Evolutionary conservation across 2,329 filamentous ascomycete species (phyloP), one percentile per base, ranked within the genome.

Genomic region (Cadophora sp.): DNA sequence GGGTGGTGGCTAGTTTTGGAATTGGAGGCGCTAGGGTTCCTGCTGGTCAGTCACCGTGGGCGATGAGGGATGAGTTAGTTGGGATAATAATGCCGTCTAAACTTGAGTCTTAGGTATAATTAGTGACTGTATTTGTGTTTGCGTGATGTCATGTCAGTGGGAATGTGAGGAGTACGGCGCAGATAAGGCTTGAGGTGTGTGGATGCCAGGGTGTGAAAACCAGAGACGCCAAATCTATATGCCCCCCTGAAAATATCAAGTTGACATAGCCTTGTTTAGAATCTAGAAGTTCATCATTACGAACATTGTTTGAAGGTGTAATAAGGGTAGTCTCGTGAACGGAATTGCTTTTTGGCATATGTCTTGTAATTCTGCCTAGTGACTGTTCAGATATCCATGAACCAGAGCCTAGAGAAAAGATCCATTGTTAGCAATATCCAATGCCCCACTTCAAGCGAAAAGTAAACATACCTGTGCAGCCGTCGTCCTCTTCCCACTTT

Each of bases 401-500:
- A 24, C 27, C 36, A 65, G 30, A 45, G 62, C 66, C 66, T 68
- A n/a, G 11, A 20, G 27, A 36, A 27, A 6, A 20, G 18, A 16
- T 39, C 8, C 20, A 47, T 53, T 0, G 27, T 51, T 51, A 59
- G 36, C 13, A 59, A 16, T n/a, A n/a, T n/a, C n/a, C n/a, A n/a
- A n/a, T n/a, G n/a, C n/a, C n/a, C n/a, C n/a, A n/a, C n/a, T 30
- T 3, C 36, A 14, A 59, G 33, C 30, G 18, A 33, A 22, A n/a
- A 9, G 45, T 11, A n/a, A 48, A 66, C 60, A 50, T 64, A 87
- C 91, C 82, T 91, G 78, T 64, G 82, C 81, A 56, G 94, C 93
- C 16, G 86, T 90, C 70, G 91, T 80, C 71, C 96, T 86, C 47
- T 82, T 78, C 14, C 84, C 81, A 75, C 85, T 91, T 76, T 97